Evolutionary conservation across 208 protist species (phyloP).

Genomic region (Leishmania gerbilli): DNA sequence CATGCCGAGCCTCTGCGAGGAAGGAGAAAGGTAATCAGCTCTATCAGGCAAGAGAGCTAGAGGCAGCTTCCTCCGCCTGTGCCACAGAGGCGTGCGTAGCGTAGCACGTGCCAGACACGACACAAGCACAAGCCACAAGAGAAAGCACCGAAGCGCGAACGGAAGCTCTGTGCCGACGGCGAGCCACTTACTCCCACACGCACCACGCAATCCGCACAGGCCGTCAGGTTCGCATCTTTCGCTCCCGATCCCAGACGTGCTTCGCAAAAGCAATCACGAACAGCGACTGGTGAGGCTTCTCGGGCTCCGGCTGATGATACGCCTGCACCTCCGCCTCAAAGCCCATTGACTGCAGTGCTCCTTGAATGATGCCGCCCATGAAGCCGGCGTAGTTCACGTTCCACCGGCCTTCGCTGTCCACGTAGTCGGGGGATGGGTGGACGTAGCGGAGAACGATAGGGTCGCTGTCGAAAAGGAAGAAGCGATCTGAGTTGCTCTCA

Average conservation of each 20-base stretch:
- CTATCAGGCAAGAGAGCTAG: neutral
- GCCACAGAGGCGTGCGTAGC: neutral
- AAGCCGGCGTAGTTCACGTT: conserved; percentile 88
- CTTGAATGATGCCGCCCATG: conserved; percentile 82
- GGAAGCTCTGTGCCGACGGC: neutral
- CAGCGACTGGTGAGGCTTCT: conserved; percentile 76
- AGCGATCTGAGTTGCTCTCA: conserved; percentile 78
- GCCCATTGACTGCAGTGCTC: conserved; percentile 70
- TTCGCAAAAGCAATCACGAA: conserved; percentile 81
- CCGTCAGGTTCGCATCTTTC: conserved; percentile 41
- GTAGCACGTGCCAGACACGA: neutral
- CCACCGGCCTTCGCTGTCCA: conserved; percentile 74
- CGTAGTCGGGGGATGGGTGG: conserved; percentile 76
- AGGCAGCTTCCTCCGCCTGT: neutral
- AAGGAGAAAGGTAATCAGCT: neutral
- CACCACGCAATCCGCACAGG: neutral
- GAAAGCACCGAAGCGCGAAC: neutral
- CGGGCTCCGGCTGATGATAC: conserved; percentile 77
- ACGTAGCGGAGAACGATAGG: conserved; percentile 73
- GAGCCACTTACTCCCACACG: neutral
- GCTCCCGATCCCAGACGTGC: conserved; percentile 83
- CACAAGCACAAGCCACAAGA: neutral
- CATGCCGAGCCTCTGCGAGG: neutral
- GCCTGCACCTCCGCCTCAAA: conserved; percentile 82
- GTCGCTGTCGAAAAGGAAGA: conserved; percentile 82